These are phyloP conservation scores for Chimonanthus praecox DNA, from an alignment of 164 flowering plant genomes.

Conservation along the genomic window DNA sequence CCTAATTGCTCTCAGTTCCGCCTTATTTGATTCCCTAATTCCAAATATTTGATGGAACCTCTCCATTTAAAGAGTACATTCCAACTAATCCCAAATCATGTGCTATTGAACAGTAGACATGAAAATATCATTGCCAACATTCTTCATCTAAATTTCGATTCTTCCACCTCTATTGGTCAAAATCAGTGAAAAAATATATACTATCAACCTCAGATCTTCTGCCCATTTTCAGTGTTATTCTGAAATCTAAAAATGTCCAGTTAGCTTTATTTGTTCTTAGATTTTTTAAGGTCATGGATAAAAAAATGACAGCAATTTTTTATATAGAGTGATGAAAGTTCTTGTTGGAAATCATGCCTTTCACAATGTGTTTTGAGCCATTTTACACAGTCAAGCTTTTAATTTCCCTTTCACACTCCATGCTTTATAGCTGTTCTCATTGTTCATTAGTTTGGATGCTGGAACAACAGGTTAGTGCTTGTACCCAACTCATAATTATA, in stretches of 20 bases:
- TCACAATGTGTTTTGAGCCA: background rate
- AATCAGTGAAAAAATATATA: too few relatives aligned
- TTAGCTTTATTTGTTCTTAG: background rate
- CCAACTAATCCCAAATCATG: too few relatives aligned
- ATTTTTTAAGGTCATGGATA: background rate
- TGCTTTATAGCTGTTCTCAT: background rate
- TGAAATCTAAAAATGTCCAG: too few relatives aligned
- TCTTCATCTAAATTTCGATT: too few relatives aligned
- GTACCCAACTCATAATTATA: background rate
- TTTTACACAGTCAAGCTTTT: background rate
- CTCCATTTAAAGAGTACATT: too few relatives aligned
- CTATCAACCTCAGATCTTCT: too few relatives aligned
- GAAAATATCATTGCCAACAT: too few relatives aligned
- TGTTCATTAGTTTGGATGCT: background rate
- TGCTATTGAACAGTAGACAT: too few relatives aligned
- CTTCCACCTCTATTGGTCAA: background rate
- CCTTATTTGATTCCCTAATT: too few relatives aligned
- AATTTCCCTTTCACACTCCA: background rate
- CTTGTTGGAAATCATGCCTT: background rate
- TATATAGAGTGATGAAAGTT: background rate
- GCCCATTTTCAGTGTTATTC: too few relatives aligned
- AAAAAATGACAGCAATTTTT: background rate
- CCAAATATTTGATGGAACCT: too few relatives aligned
- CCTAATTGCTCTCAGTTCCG: too few relatives aligned
- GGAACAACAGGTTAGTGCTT: background rate